A percentile compares a stretch with the other conserved stretches of the same genome.
These are phyloP conservation scores for Colletotrichum eremochloae DNA, from an alignment of 2,329 filamentous ascomycete species.

Conservation along the genomic window DNA sequence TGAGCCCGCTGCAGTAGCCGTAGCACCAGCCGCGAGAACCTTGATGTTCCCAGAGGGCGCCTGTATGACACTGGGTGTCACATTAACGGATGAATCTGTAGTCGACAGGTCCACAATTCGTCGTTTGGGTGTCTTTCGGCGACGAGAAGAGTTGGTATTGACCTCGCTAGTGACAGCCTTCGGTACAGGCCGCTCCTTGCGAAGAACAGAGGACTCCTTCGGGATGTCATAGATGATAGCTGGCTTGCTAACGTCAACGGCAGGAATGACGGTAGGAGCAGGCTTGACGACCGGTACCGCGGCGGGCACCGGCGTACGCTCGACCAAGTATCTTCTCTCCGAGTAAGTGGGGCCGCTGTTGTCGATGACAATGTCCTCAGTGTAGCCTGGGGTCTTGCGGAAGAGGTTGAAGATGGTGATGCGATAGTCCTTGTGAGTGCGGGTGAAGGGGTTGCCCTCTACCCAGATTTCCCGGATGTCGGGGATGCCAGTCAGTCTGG, in stretches of 20 bases:
- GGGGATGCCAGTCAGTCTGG: constrained; percentile 88
- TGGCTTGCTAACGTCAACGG: constrained; percentile 77
- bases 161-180: constrained; percentile 70
- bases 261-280: constrained; percentile 70
- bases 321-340: constrained; percentile 86
- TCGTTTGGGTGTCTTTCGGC: constrained; percentile 71
- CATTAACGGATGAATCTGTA: constrained; percentile 53
- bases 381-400: constrained; percentile 88
- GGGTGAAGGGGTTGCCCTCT: constrained; percentile 90
- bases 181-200: constrained; percentile 70
- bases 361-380: constrained; percentile 92
- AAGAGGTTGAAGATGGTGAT: constrained; percentile 97
- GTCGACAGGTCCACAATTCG: constrained; percentile 76
- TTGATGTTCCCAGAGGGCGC: constrained; percentile 22
- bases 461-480: constrained; percentile 95
- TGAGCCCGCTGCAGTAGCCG: constrained; percentile 38
- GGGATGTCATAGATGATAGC: constrained; percentile 67
- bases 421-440: constrained; percentile 86
- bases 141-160: constrained; percentile 70
- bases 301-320: constrained; percentile 81
- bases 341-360: constrained; percentile 84
- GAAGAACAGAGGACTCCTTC: constrained; percentile 65
- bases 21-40: constrained; percentile 31
- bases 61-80: constrained; percentile 30
- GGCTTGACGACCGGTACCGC: constrained; percentile 84